Base-by-base conservation (phyloP, 805 yeast species). In the Kazachstania kunashirensis region DNA sequence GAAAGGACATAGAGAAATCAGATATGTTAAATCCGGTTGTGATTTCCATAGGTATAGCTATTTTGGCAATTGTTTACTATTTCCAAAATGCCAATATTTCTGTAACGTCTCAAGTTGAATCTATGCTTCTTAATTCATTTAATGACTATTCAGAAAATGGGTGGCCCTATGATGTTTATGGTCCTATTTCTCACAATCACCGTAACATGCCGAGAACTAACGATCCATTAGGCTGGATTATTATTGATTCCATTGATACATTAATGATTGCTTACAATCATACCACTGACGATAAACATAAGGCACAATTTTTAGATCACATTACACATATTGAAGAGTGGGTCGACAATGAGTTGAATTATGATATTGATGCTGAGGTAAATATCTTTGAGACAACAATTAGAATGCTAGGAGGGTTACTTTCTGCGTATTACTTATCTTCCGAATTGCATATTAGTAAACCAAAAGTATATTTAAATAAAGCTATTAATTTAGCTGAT, bases 381-480 rank as follows among this genome's bases (percentile, higher is more conserved):
- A 85, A 80, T 53, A 78, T 85, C 5, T 88, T 88, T 59, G 96
- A 86, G 55, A 85, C 96, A n/a, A 84, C 96, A 5, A 86, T 84
- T 45, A 70, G 96, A 54, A 84, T 88, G 94, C 63, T 88, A 18
- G 96, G 96, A 30, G 96, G 96, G 0, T 65, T 88, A n/a, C 62
- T 88, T 33, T 79, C 95, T 3, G 94, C 95, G 0, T 75, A 73
- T 52, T 78, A 83, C 45, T 8, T 28, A 4, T 70, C 88, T 2
- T 62, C 68, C 11, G 88, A 82, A 47, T 31, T 52, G 7, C 25
- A 40, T 4, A 34, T 52, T 4, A 60, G 59, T 4, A 47, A 48
- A 16, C 32, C 38, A 6, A 19, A 29, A 4, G 40, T 82, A 37
- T 84, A 77, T 50, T 64, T 85, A 37, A 84, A 83, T 43, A 79